Base-by-base conservation (phyloP, 495 filamentous ascomycete genomes). In the Parachaetomium inaequale region DNA sequence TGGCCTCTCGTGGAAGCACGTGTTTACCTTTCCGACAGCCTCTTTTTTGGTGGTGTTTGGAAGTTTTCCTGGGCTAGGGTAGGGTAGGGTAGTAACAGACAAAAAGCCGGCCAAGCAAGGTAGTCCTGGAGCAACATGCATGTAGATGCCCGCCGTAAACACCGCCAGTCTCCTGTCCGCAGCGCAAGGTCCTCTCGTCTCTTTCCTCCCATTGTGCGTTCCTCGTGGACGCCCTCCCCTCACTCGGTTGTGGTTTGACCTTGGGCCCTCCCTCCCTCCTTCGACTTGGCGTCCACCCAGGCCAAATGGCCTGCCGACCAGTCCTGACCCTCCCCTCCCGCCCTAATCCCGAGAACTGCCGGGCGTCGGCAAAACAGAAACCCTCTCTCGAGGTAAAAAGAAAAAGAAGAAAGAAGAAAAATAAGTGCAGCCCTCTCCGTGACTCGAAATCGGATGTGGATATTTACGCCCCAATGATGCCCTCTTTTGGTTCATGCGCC, bases 401-500 rank as follows among this genome's bases (percentile, higher is more conserved):
- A 55, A 56, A 47, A 63, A 49, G 49, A 58, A 51, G 8, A 42
- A 60, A 53, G 26, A 54, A 60, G 47, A 53, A 59, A 43, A 7
- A 55, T 31, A 43, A 62, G 28, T 51, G 34, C 53, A 60, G 26
- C 52, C 52, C 31, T 56, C 59, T 40, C 23, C 38, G n/a, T 19
- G 25, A 45, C 19, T 50, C 10, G 23, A 46, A 60, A 61, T 56
- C 42, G 56, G n/a, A n/a, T 17, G 12, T 60, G 62, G 57, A 67
- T 70, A 64, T 68, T 64, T 72, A 59, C 66, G 68, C 68, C 70
- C 64, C 64, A 67, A 55, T 70, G 62, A 72, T 72, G 68, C 70
- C 68, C 63, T 72, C 64, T 72, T 72, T 71, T 67, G 61, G 49
- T 66, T 68, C 63, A 68, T 73, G 65, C 71, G 71, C 71, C 71